Conservation (phyloP, 2,329 filamentous ascomycete genomes). For the Fusarium sp. region DNA sequence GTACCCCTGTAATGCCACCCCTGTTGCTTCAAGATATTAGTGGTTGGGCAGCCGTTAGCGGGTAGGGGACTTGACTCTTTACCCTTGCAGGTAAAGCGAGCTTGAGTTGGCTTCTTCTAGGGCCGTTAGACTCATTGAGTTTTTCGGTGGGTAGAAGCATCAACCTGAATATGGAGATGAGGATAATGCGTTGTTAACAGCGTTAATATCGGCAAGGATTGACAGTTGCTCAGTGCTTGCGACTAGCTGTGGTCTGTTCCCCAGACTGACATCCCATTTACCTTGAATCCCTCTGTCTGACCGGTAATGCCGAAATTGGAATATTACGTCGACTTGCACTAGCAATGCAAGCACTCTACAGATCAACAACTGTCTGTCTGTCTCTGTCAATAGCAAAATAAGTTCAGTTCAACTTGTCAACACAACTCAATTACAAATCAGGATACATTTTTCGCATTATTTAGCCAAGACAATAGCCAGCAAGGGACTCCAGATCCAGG, state of each 20-base stretch:
- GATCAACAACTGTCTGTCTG: no score
- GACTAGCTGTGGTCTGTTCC: no score
- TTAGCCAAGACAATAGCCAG: constrained; percentile 5
- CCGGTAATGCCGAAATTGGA: constrained; percentile 30
- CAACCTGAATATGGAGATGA: constrained; percentile 20
- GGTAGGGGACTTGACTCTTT: constrained; percentile 8
- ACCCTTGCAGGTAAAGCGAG: background rate
- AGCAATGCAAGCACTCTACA: constrained; percentile 43
- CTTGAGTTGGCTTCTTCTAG: background rate
- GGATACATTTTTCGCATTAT: background rate
- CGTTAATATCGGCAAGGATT: constrained; percentile 1
- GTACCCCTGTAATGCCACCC: constrained; percentile 31
- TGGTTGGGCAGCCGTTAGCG: constrained; percentile 31
- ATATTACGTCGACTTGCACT: constrained; percentile 33
- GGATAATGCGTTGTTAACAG: constrained; percentile 8
- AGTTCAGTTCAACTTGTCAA: background rate
- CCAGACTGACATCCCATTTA: background rate
- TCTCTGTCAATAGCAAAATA: background rate
- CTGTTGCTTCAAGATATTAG: constrained; percentile 25
- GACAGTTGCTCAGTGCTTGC: background rate
- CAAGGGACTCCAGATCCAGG: constrained; percentile 7
- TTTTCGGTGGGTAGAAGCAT: constrained; percentile 8
- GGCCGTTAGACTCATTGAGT: background rate
- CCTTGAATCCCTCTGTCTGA: constrained; percentile 1
- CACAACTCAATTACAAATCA: constrained; percentile 12